Evolutionary conservation across 2,329 filamentous ascomycete genomes (phyloP).

Genomic region (Nemania serpens): DNA sequence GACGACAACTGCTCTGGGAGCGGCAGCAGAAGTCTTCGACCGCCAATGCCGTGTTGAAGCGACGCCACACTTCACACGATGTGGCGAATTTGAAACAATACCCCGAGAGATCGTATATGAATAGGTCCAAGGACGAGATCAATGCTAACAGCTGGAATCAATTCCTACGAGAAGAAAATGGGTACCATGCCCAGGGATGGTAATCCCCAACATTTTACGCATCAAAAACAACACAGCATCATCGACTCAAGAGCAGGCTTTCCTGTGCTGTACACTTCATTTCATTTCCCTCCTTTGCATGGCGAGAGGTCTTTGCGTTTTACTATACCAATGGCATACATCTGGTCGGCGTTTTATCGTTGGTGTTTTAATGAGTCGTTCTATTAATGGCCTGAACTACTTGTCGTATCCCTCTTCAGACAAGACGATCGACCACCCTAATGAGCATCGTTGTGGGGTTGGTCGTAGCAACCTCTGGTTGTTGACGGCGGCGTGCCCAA

Average conservation of each 20-base stretch:
- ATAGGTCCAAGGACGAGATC: conserved; percentile 60
- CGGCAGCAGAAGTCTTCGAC: conserved; percentile 92
- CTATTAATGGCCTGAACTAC: conserved; percentile 33
- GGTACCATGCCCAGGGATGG: conserved; percentile 88
- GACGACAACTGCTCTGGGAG: conserved; percentile 92
- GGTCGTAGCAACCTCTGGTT: conserved; percentile 25
- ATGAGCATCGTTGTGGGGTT: conserved; percentile 24
- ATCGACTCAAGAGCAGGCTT: conserved; percentile 29
- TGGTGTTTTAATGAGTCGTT: conserved; percentile 37
- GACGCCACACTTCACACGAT: conserved; percentile 88
- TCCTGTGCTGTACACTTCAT: conserved; percentile 39
- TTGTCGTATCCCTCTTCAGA: conserved; percentile 27
- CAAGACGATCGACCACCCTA: conserved; percentile 6
- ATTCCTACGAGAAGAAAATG: conserved; percentile 83
- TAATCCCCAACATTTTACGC: conserved; percentile 47
- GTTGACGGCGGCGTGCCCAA: conserved; percentile 26
- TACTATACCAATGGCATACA: conserved; percentile 43
- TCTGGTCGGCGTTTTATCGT: conserved; percentile 40
- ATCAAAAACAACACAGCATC: conserved; percentile 15
- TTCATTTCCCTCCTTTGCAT: conserved; percentile 39
- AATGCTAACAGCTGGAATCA: conserved; percentile 82
- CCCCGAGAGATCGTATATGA: conserved; percentile 67
- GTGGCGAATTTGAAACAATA: conserved; percentile 86
- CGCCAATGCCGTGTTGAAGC: conserved; percentile 85
- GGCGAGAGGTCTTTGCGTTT: conserved; percentile 40